phyloP scores from a whole-genome alignment of 2,329 filamentous ascomycete genomes.

The Phaeosphaeria sp. region DNA sequence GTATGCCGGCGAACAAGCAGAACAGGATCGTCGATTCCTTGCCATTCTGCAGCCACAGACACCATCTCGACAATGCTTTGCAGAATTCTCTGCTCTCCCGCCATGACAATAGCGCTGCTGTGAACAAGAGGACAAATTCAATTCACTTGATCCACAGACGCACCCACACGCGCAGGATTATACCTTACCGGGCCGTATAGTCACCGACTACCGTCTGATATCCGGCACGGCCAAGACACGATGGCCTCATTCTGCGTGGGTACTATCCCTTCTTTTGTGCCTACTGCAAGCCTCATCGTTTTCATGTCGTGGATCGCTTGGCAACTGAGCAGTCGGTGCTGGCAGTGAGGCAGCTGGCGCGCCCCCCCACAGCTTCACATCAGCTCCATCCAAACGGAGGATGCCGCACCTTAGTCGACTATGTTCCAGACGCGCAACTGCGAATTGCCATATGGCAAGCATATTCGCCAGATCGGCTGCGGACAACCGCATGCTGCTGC shows the following conservation, averaged over 20 bases:
- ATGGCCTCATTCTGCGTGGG: conserved; percentile 8
- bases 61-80: background rate
- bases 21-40: background rate
- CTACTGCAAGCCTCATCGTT: conserved; percentile 26
- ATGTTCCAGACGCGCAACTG: background rate
- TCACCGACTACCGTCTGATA: background rate
- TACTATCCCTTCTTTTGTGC: background rate
- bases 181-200: background rate
- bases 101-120: background rate
- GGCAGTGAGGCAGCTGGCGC: background rate
- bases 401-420: background rate
- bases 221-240: conserved; percentile 3
- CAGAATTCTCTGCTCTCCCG: background rate
- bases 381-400: background rate
- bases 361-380: background rate
- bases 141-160: background rate
- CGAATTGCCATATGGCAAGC: background rate
- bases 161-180: background rate
- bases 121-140: background rate
- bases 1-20: background rate
- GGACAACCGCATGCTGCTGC: background rate
- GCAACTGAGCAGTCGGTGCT: background rate
- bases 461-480: background rate
- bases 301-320: conserved; percentile 2
- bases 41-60: background rate